These are phyloP conservation scores for Dactylellina sp. DNA, from an alignment of 2,329 filamentous ascomycete genomes.

Conservation along the genomic window DNA sequence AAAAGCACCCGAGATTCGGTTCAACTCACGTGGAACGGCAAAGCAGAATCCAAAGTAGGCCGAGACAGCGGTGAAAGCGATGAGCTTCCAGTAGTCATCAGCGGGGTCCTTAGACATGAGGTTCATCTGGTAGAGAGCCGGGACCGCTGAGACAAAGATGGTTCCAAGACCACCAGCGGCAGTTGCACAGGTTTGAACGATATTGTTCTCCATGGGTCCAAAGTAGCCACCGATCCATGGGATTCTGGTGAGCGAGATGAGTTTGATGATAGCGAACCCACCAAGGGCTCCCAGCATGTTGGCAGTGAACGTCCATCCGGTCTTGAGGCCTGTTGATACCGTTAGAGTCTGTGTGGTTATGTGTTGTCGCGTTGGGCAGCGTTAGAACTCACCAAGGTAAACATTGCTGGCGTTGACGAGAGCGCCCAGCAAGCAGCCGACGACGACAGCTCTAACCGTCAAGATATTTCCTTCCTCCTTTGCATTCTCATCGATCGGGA, in stretches of 20 bases:
- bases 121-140: slow-evolving; percentile 71
- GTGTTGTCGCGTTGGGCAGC: slow-evolving; percentile 56
- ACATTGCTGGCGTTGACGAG: slow-evolving; percentile 74
- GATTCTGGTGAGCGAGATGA: slow-evolving; percentile 67
- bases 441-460: slow-evolving; percentile 69
- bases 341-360: slow-evolving; percentile 53
- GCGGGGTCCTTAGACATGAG: slow-evolving; percentile 68
- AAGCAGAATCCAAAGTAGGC: slow-evolving; percentile 75
- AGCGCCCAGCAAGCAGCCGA: slow-evolving; percentile 70
- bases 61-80: slow-evolving; percentile 72
- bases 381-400: slow-evolving; percentile 69
- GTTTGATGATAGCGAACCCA: slow-evolving; percentile 71
- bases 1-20: slow-evolving; percentile 19
- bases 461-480: slow-evolving; percentile 67
- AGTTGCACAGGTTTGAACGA: slow-evolving; percentile 72
- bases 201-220: slow-evolving; percentile 73
- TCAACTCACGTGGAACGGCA: slow-evolving; percentile 67
- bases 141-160: slow-evolving; percentile 72
- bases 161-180: slow-evolving; percentile 71
- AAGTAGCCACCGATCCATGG: slow-evolving; percentile 70
- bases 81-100: slow-evolving; percentile 70
- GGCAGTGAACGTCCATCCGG: slow-evolving; percentile 67
- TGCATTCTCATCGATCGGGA: slow-evolving; percentile 65
- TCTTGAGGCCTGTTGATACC: slow-evolving; percentile 66
- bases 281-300: slow-evolving; percentile 69